Conservation (phyloP, 1,284 basidiomycete genomes). For the Ganoderma lingzhi region DNA sequence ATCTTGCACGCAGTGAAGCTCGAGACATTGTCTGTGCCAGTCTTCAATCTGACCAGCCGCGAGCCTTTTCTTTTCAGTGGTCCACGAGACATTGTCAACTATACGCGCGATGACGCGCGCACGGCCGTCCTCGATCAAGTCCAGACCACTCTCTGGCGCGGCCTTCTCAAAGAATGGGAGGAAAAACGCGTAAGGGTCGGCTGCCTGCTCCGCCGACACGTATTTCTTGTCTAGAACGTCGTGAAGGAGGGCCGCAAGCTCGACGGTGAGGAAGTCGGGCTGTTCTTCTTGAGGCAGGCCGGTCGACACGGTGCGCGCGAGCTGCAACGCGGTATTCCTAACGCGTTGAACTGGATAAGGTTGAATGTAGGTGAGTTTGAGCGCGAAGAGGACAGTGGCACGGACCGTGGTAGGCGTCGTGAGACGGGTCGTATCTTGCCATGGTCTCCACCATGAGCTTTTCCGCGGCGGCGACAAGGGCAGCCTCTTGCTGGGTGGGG, state of each 20-base stretch:
- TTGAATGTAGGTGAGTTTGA: background rate
- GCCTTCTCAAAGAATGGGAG: slow-evolving; percentile 68
- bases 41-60: slow-evolving; percentile 60
- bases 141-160: slow-evolving; percentile 49
- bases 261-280: slow-evolving; percentile 79
- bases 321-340: slow-evolving; percentile 73
- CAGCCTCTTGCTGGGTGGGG: slow-evolving; percentile 48
- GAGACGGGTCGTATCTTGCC: slow-evolving; percentile 89
- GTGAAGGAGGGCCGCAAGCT: slow-evolving; percentile 88
- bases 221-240: slow-evolving; percentile 92
- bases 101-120: slow-evolving; percentile 66
- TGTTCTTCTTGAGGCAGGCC: slow-evolving; percentile 37
- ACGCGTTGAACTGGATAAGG: slow-evolving; percentile 77
- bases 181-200: slow-evolving; percentile 72
- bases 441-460: slow-evolving; percentile 79
- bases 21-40: slow-evolving; percentile 82
- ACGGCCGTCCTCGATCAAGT: slow-evolving; percentile 67
- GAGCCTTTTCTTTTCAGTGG: slow-evolving; percentile 79
- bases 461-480: slow-evolving; percentile 67
- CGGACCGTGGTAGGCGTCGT: slow-evolving; percentile 89
- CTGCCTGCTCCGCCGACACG: slow-evolving; percentile 61
- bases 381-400: slow-evolving; percentile 3
- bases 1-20: slow-evolving; percentile 93
- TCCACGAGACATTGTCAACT: slow-evolving; percentile 88
- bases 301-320: slow-evolving; percentile 59